phyloP scores from a whole-genome alignment of 257 asterid species.

The Ilex aquifolium region DNA sequence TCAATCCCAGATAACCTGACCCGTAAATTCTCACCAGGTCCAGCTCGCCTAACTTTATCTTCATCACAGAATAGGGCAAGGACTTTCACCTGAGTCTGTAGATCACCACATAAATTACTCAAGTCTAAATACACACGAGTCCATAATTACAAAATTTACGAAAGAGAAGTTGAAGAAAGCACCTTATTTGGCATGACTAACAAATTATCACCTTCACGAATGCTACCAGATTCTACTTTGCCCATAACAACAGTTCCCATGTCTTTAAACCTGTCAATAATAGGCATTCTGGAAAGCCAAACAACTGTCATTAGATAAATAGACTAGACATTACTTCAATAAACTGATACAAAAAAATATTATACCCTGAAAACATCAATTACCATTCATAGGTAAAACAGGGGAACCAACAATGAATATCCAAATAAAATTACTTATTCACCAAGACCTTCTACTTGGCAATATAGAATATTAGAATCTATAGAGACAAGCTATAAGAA shows the following conservation, averaged over 20 bases:
- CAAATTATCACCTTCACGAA: conserved; percentile 76
- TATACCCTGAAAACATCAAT: too few relatives aligned
- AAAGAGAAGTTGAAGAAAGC: conserved; percentile 9
- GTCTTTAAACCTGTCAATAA: conserved; percentile 86
- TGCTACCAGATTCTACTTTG: conserved; percentile 85
- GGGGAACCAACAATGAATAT: too few relatives aligned
- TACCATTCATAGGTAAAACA: too few relatives aligned
- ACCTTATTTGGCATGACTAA: conserved; percentile 97
- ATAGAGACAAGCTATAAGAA: too few relatives aligned
- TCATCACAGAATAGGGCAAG: conserved; percentile 69
- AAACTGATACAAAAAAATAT: too few relatives aligned
- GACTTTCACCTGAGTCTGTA: conserved; percentile 78
- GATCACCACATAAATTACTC: not conserved
- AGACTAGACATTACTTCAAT: too few relatives aligned
- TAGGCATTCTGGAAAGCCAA: conserved; percentile 59
- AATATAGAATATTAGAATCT: too few relatives aligned
- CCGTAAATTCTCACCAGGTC: conserved; percentile 95
- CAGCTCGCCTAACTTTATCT: conserved; percentile 60
- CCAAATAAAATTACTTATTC: too few relatives aligned
- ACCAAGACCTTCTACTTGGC: too few relatives aligned
- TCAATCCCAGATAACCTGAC: conserved; percentile 83
- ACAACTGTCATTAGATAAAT: not conserved
- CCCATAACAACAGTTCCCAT: conserved; percentile 99
- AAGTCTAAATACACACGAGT: not conserved
- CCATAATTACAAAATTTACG: not conserved